These are phyloP conservation scores for Tephrocybe rancida DNA, from an alignment of 768 basidiomycete species.

Conservation along the genomic window DNA sequence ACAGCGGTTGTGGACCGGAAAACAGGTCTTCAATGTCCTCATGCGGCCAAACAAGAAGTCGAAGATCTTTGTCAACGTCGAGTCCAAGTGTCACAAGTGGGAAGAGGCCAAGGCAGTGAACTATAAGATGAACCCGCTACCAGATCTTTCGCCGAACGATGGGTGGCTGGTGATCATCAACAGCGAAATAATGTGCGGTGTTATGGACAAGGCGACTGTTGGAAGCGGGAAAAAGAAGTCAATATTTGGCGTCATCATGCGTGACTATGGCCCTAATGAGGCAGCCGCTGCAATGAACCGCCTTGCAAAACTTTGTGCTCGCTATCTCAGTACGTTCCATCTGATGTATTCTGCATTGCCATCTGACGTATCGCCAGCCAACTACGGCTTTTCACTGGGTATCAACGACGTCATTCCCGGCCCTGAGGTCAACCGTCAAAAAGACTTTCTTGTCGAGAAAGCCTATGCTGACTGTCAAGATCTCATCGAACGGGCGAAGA, in stretches of 20 bases:
- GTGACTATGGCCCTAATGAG: constrained; percentile 95
- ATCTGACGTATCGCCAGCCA: constrained; percentile 59
- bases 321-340: constrained; percentile 75
- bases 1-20: constrained; percentile 93
- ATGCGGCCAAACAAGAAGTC: constrained; percentile 91
- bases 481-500: constrained; percentile 87
- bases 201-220: constrained; percentile 98
- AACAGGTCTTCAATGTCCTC: constrained; percentile 96
- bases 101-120: constrained; percentile 68
- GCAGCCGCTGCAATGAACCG: constrained; percentile 96
- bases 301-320: constrained; percentile 91
- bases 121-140: constrained; percentile 69
- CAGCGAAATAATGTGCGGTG: constrained; percentile 98
- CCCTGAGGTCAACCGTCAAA: constrained; percentile 73
- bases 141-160: constrained; percentile 94
- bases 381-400: constrained; percentile 95
- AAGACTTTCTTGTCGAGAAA: constrained; percentile 82
- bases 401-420: constrained; percentile 99
- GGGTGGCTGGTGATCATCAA: constrained; percentile 97
- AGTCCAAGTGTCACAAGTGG: constrained; percentile 92
- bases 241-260: constrained; percentile 95
- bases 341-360: not conserved
- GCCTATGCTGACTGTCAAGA: constrained; percentile 89
- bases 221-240: constrained; percentile 99
- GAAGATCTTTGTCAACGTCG: constrained; percentile 89